These are phyloP conservation scores for Diplodia sapinea DNA, from an alignment of 2,329 filamentous ascomycete species.

Conservation along the genomic window DNA sequence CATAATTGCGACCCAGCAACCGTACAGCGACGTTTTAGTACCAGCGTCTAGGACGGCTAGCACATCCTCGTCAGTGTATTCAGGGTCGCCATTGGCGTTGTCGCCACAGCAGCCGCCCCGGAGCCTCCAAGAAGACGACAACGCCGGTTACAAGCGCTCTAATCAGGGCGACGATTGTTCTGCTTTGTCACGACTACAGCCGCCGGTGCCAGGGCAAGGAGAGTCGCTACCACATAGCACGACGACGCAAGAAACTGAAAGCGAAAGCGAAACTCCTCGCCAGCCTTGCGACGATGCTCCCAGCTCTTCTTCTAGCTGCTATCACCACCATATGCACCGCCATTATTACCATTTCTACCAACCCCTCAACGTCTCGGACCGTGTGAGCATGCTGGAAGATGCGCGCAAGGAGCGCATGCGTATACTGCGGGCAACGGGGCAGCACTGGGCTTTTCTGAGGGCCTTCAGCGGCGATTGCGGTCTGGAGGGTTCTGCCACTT, in stretches of 20 bases:
- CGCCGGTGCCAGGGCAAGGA: too few relatives aligned
- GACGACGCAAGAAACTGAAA: too few relatives aligned
- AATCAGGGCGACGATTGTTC: too few relatives aligned
- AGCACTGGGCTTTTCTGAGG: neutral
- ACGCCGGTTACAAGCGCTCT: neutral
- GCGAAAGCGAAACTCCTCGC: too few relatives aligned
- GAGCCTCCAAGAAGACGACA: neutral
- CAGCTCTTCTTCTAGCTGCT: too few relatives aligned
- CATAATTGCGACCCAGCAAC: neutral
- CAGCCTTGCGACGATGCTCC: neutral
- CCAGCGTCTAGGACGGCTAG: neutral
- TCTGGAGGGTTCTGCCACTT: neutral
- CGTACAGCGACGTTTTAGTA: neutral
- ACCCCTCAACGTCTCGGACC: conserved; percentile 17
- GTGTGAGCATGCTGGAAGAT: conserved; percentile 19
- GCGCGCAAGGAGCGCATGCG: conserved; percentile 16
- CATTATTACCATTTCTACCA: neutral
- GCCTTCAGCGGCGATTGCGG: neutral
- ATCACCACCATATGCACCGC: neutral
- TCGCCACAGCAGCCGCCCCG: neutral
- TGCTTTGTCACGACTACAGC: too few relatives aligned
- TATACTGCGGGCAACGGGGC: conserved; percentile 4
- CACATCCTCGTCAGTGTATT: neutral
- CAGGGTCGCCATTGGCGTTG: neutral
- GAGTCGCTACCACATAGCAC: too few relatives aligned